Conservation (phyloP, 1,139 yeast species). For the Scheffersomyces stambukii region DNA sequence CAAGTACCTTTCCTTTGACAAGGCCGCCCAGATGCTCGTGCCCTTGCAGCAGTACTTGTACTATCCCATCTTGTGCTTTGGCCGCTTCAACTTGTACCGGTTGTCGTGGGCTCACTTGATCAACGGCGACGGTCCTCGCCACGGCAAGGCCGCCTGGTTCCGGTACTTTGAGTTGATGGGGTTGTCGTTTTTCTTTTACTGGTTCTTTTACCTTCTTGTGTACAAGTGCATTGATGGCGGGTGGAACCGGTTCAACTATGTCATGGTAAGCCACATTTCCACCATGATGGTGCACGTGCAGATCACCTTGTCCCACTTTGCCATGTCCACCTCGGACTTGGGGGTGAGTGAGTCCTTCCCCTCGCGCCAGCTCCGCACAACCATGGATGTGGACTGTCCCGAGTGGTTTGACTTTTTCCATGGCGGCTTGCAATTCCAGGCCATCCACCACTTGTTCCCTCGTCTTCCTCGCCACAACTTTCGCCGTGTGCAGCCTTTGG, state of each 20-base stretch:
- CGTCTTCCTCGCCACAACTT: constrained; percentile 85
- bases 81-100: constrained; percentile 79
- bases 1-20: constrained; percentile 61
- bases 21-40: constrained; percentile 52
- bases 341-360: constrained; percentile 82
- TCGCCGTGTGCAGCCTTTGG: constrained; percentile 67
- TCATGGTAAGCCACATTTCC: constrained; percentile 71
- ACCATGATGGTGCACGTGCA: constrained; percentile 93
- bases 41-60: constrained; percentile 68
- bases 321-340: constrained; percentile 86
- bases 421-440: constrained; percentile 92
- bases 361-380: constrained; percentile 78
- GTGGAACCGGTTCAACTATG: constrained; percentile 50
- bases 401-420: constrained; percentile 87
- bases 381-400: constrained; percentile 96
- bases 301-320: constrained; percentile 85
- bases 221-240: constrained; percentile 48
- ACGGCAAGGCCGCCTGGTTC: constrained; percentile 84
- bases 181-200: constrained; percentile 60
- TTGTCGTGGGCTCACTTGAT: constrained; percentile 76
- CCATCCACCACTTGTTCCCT: constrained; percentile 86
- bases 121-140: constrained; percentile 69
- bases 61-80: constrained; percentile 77
- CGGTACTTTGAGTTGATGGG: constrained; percentile 76
- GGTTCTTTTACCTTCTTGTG: constrained; percentile 72